These are phyloP conservation scores for Aspergillus pseudoterreus DNA, from an alignment of 2,329 filamentous ascomycete species.

Conservation along the genomic window DNA sequence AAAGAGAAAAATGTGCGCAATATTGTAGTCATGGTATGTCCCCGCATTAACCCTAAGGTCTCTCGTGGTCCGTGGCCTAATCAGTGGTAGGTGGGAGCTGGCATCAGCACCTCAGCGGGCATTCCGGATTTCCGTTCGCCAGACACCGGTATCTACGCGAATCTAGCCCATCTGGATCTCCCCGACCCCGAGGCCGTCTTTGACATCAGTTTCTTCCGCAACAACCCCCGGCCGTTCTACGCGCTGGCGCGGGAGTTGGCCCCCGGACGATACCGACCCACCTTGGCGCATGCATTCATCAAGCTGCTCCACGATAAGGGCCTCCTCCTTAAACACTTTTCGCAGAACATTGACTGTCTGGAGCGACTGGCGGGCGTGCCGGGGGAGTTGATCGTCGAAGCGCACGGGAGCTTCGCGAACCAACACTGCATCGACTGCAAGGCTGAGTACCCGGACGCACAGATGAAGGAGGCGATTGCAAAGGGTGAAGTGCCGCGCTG, in stretches of 20 bases:
- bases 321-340: conserved; percentile 80
- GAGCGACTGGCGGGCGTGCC: conserved; percentile 85
- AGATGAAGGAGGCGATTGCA: conserved; percentile 68
- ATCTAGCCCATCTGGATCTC: conserved; percentile 78
- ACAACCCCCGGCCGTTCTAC: conserved; percentile 87
- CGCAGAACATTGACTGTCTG: conserved; percentile 96
- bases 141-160: conserved; percentile 88
- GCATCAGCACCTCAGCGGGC: conserved; percentile 56
- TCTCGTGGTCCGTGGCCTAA: neutral
- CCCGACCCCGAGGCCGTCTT: conserved; percentile 92
- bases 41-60: conserved; percentile 1
- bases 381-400: conserved; percentile 77
- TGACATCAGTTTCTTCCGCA: conserved; percentile 82
- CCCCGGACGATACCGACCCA: conserved; percentile 83
- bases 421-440: conserved; percentile 92
- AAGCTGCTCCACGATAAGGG: conserved; percentile 74
- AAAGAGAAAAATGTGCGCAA: conserved; percentile 61
- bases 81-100: conserved; percentile 67
- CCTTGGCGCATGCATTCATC: conserved; percentile 86
- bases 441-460: conserved; percentile 63
- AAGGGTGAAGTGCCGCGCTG: conserved; percentile 70
- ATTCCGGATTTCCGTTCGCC: conserved; percentile 95
- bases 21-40: conserved; percentile 73
- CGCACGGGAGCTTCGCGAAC: conserved; percentile 89
- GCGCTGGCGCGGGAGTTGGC: conserved; percentile 87